Evolutionary conservation across 2,329 filamentous ascomycete genomes (phyloP).

Genomic region (Penicillium expansum): DNA sequence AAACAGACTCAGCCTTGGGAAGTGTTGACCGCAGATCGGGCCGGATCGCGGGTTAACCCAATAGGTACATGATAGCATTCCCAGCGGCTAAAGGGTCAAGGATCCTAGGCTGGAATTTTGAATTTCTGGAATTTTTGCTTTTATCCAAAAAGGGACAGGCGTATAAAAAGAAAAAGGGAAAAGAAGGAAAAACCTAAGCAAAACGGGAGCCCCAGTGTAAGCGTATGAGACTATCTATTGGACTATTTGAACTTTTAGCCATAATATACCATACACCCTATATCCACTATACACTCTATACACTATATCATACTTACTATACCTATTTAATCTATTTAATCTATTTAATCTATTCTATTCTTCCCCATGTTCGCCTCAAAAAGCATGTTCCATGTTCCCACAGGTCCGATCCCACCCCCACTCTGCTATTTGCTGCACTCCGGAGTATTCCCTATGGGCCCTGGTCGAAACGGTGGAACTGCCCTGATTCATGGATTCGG

Average conservation of each 20-base stretch:
- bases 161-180: not conserved
- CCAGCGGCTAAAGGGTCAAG: conserved; percentile 18
- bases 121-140: not conserved
- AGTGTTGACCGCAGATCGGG: conserved; percentile 16
- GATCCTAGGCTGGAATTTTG: conserved; percentile 12
- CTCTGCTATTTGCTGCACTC: conserved; percentile 14
- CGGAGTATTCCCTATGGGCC: conserved; percentile 22
- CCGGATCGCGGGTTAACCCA: conserved; percentile 7
- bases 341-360: conserved; percentile 5
- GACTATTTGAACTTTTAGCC: not conserved
- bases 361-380: conserved; percentile 26
- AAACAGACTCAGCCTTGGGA: conserved; percentile 5
- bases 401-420: conserved; percentile 17
- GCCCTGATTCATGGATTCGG: conserved; percentile 22
- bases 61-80: conserved; percentile 13
- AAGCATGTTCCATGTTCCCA: conserved; percentile 21
- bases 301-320: not conserved
- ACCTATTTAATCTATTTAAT: not conserved
- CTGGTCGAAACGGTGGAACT: conserved; percentile 24
- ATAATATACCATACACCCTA: not conserved
- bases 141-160: not conserved
- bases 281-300: not conserved
- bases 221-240: not conserved
- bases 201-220: not conserved
- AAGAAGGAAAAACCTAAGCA: not conserved